Base-by-base conservation (phyloP, 2,329 filamentous ascomycete genomes). In the Alternaria panax region DNA sequence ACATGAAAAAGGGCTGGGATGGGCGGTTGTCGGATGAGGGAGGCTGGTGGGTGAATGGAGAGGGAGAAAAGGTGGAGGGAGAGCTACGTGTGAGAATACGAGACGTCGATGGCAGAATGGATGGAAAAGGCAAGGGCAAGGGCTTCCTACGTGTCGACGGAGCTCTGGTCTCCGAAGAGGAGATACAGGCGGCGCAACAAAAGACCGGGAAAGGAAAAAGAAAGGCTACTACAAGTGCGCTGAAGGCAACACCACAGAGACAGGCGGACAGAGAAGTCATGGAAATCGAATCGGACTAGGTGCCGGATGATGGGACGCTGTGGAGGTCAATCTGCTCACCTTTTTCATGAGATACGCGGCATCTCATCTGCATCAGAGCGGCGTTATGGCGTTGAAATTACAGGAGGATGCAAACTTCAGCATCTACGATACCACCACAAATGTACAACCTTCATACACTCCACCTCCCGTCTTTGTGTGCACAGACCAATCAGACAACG, bases 101-200 rank as follows among this genome's bases (percentile, higher is more conserved):
- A 67, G 92, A 96, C 75, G 92, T 95, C 63, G 93, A 97, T 69
- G 90, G 91, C 1, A 90, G 89, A 25, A 65, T 65, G 40, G 76
- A 74, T 27, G 85, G 88, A 46, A 92, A 90, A 65, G 87, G 88
- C 52, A 87, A 90, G 67, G 83, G 84, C 51, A 90, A 90, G 60
- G 92, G 91, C 11, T 95, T 94, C 74, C 80, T 97, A 61, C 93
- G 90, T 67, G 89, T 97, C 62, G 90, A 95, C 75, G 94, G 93
- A 25, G 96, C 92, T n/a, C 89, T 97, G 85, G 80, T 97, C 50
- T 83, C 85, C 46, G 85, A 85, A 42, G 85, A 87, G 20, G 89
- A 88, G 24, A 92, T 96, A 79, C 80, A 80, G 55, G 59, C 51
- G 25, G 36, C 52, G 40, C 38, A 56, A 51, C 60, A 58, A 36